Conservation (phyloP, 129 eudicot species). For the carrot (Daucus carota) region DH1_v3.0 NC_030382.2:49158001-49158500, state of each 20-base stretch:
- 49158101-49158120: too few species aligned
- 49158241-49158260: slow-evolving; percentile 22
- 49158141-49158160: too few species aligned
- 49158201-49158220: too few species aligned
- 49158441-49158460: slow-evolving; percentile 5
- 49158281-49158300: too few species aligned
- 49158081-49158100: too few species aligned
- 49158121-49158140: too few species aligned
- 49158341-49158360: background rate
- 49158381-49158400: background rate
- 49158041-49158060: too few species aligned
- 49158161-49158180: too few species aligned
- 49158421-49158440: background rate
- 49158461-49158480: background rate
- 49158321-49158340: slow-evolving; percentile 88
- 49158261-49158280: slow-evolving; percentile 15
- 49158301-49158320: slow-evolving; percentile 51
- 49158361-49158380: slow-evolving; percentile 1
- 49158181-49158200: too few species aligned
- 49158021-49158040: too few species aligned
- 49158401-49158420: background rate
- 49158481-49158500: background rate
- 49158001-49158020: too few species aligned
- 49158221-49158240: slow-evolving; percentile 6
- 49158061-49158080: too few species aligned